phyloP scores from a whole-genome alignment of 164 flowering plant genomes.

The Warburgia ugandensis region DNA sequence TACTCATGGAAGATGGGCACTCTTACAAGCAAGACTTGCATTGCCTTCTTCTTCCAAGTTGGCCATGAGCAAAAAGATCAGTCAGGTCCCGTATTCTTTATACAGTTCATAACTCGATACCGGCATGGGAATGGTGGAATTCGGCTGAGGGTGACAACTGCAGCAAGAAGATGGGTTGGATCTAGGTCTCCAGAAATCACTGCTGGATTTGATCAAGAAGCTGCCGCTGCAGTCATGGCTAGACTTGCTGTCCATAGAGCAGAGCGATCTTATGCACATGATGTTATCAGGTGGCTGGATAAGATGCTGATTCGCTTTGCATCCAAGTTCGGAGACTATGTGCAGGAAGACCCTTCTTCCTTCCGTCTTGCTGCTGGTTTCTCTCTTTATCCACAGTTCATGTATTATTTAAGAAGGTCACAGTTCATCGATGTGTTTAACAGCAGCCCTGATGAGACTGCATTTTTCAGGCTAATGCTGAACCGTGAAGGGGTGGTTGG shows the following conservation, averaged over 20 bases:
- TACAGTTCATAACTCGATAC: conserved; percentile 76
- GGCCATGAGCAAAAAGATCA: conserved; percentile 45
- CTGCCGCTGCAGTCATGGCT: conserved; percentile 89
- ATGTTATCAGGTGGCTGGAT: conserved; percentile 89
- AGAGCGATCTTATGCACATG: conserved; percentile 44
- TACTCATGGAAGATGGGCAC: conserved; percentile 69
- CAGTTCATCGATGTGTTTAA: conserved; percentile 88
- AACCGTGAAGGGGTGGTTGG: conserved; percentile 80
- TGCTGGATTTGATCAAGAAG: conserved; percentile 91
- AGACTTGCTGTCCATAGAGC: conserved; percentile 72
- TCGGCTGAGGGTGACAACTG: conserved; percentile 79
- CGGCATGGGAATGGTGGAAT: conserved; percentile 46
- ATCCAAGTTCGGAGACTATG: conserved; percentile 84
- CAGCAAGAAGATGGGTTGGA: conserved; percentile 87
- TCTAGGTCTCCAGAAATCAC: conserved; percentile 58
- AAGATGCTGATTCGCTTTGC: conserved; percentile 52
- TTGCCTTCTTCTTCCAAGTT: conserved; percentile 81
- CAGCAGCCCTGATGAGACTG: conserved; percentile 82
- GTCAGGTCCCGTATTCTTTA: conserved; percentile 66
- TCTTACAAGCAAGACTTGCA: conserved; percentile 59
- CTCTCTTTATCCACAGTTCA: conserved; percentile 84
- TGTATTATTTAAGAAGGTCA: conserved; percentile 85
- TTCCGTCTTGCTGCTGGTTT: conserved; percentile 73
- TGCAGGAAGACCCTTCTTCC: conserved; percentile 77
- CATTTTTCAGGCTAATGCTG: conserved; percentile 64